Evolutionary conservation across 1,284 basidiomycete species (phyloP), one percentile per base, ranked within the genome.

Genomic region (Leccinum huronense): DNA sequence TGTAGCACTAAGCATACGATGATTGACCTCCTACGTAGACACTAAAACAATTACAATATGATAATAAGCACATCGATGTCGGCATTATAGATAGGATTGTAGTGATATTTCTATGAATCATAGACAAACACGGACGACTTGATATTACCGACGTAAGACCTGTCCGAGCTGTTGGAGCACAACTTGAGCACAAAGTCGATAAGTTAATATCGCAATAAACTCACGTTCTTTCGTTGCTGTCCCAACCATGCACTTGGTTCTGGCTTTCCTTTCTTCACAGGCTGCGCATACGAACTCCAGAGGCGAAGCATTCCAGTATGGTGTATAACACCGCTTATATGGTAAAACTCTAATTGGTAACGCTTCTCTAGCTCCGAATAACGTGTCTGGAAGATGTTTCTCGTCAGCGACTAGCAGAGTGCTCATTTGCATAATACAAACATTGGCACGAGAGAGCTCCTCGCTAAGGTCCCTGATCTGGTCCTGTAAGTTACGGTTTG

Each of bases 241-340:
- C 79, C 83, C 33, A 89, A 75, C 88, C 88, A 89, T 40, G 84
- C 83, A 13, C 75, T 79, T 4, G 83, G 80, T n/a, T 73, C 73
- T 11, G 78, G 56, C 27, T 67, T 77, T n/a, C 79, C 79, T 48
- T 75, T 76, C 61, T 80, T 78, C 33, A 80, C 78, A 58, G 80
- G 76, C 58, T 78, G 78, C 45, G 71, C 73, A 16, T 84, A 77
- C 60, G 82, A 79, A 55, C 81, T 83, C 65, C 90, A 83, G 54
- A 85, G 80, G 14, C 80, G 83, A 55, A 83, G 80, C 81, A 91
- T 87, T 3, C 91, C 90, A 48, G 86, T 76, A 53, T 80, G 81
- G 73, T 94, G 92, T 67, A 94, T 81, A 10, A 87, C 85, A 59
- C 88, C 83, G 27, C 94, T 79, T 87, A 96, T 90, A 61, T 94